These are phyloP conservation scores for Pythium aquatile DNA, from an alignment of 352 stramenopile genomes.

Conservation along the genomic window DNA sequence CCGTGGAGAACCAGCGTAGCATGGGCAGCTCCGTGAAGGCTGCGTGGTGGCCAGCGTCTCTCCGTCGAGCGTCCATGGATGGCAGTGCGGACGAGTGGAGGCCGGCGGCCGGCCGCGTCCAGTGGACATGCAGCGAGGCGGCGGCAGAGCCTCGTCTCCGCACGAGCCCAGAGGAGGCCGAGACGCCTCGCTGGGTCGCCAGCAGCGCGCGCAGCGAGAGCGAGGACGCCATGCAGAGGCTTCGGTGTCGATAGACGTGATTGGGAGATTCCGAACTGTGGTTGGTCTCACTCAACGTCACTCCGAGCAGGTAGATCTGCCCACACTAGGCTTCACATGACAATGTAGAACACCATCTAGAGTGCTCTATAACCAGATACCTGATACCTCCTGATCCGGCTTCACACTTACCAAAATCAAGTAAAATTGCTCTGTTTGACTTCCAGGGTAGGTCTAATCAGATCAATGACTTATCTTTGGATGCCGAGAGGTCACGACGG, in stretches of 20 bases:
- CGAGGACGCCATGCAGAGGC: conserved; percentile 16
- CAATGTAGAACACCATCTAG: conserved; percentile 1
- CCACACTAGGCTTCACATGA: not conserved
- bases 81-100: conserved; percentile 11
- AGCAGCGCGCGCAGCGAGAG: conserved; percentile 23
- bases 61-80: not conserved
- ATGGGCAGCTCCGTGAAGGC: not conserved
- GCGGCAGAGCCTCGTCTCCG: conserved; percentile 10
- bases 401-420: not conserved
- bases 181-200: conserved; percentile 7
- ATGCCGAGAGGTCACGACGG: conserved; percentile 1
- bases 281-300: conserved; percentile 9
- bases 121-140: conserved; percentile 6
- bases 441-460: not conserved
- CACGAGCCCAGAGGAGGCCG: not conserved
- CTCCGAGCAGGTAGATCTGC: not conserved
- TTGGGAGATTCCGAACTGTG: conserved; percentile 3
- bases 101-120: not conserved
- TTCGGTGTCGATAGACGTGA: not conserved
- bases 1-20: conserved; percentile 6
- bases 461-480: conserved; percentile 2
- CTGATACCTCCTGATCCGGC: not conserved
- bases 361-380: not conserved
- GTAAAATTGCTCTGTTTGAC: not conserved
- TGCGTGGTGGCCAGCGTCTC: not conserved